Conservation (phyloP, 441 rosid genomes). For the Manihot esculenta region DNA sequence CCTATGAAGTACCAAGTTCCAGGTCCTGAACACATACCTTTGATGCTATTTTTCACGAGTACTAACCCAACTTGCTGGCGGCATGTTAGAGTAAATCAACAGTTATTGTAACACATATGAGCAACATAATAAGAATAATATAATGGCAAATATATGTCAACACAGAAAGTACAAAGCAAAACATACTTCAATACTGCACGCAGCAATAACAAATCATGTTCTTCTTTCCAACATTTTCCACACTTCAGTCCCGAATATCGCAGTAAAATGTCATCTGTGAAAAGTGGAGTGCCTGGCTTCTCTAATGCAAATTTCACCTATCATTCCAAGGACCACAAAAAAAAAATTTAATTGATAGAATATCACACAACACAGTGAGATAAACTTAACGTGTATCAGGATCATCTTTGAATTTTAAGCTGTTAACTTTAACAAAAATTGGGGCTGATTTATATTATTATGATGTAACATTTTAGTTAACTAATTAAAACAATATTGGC, state of each 20-base stretch:
- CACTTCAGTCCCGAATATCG: slow-evolving; percentile 81
- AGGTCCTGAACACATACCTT: not conserved
- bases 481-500: not conserved
- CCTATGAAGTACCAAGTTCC: not conserved
- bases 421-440: not conserved
- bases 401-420: not conserved
- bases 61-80: not conserved
- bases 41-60: not conserved
- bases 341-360: slow-evolving; percentile 16
- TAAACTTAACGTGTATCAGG: not conserved
- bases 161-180: not conserved
- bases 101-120: not conserved
- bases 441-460: not conserved
- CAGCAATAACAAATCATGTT: slow-evolving; percentile 73
- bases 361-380: not conserved
- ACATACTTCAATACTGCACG: slow-evolving; percentile 85
- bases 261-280: slow-evolving; percentile 57
- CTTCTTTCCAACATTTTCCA: slow-evolving; percentile 93
- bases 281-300: slow-evolving; percentile 55
- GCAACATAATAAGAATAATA: not conserved
- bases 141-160: not conserved
- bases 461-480: not conserved
- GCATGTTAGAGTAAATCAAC: not conserved
- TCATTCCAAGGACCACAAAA: slow-evolving; percentile 22
- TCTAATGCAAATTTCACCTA: slow-evolving; percentile 64